Conservation (phyloP, 108 stramenopile genomes). For the Fragilaria crotonensis region DNA sequence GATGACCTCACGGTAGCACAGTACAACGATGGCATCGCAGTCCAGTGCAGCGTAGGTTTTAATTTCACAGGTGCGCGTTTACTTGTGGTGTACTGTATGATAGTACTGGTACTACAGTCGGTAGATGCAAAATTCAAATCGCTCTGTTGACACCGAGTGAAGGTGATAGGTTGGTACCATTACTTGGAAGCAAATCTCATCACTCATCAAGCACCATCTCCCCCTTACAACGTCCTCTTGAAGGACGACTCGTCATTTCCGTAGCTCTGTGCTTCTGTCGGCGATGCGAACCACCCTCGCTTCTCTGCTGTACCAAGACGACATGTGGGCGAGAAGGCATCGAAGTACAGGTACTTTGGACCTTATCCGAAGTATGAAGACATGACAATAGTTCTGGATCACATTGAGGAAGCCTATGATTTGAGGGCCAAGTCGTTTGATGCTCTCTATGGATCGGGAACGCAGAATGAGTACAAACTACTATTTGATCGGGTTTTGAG, state of each 20-base stretch:
- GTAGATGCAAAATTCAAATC: no score
- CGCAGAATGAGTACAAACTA: slow-evolving; percentile 21
- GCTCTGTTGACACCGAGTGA: slow-evolving; percentile 53
- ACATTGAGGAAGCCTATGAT: slow-evolving; percentile 37
- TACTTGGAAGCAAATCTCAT: slow-evolving; percentile 63
- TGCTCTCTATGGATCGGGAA: slow-evolving; percentile 24
- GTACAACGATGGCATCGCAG: no score
- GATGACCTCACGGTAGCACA: no score
- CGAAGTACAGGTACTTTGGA: slow-evolving; percentile 52
- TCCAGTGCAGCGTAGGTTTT: no score
- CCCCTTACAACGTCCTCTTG: slow-evolving; percentile 55
- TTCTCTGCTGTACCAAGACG: slow-evolving; percentile 39
- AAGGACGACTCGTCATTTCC: slow-evolving; percentile 66
- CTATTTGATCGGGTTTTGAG: slow-evolving; percentile 26
- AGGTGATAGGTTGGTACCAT: slow-evolving; percentile 54
- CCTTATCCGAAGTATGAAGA: slow-evolving; percentile 53
- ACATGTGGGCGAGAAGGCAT: slow-evolving; percentile 6
- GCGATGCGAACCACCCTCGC: slow-evolving; percentile 37
- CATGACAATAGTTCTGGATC: slow-evolving; percentile 28
- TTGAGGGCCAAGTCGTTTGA: slow-evolving; percentile 31
- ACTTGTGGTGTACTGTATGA: no score
- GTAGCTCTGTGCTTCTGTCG: slow-evolving; percentile 60
- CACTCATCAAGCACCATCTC: slow-evolving; percentile 63
- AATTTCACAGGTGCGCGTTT: no score
- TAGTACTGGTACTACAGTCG: no score